Evolutionary conservation across 495 filamentous ascomycete genomes (phyloP), one percentile per base, ranked within the genome.

Genomic region (Antarctomyces pellizariae): DNA sequence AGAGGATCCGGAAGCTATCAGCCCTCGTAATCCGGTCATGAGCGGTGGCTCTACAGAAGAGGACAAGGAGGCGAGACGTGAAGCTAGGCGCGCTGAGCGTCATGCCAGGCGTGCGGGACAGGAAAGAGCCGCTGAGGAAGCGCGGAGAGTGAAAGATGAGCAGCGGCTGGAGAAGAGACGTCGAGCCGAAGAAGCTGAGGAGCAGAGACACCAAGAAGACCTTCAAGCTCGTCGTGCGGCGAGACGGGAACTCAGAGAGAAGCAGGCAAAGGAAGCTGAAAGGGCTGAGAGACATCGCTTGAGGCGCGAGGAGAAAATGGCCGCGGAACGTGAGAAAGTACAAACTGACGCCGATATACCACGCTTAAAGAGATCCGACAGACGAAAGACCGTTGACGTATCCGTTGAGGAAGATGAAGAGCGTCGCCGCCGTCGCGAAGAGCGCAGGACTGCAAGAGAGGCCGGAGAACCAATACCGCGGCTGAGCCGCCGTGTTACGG

Each of bases 51-150:
- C 40, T 13, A 20, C 48, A 0, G 60, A 62, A 14, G 45, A 49
- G 14, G 57, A 66, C 14, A 54, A 56, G 10, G 61, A 66, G 34
- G 59, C 56, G 6, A 56, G 58, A 19, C 57, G 59, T 7, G 60
- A 53, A 2, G 58, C 57, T 20, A 50, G 59, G 14, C 55, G 52
- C 23, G 50, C 53, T n/a, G 50, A 46, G 18, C 48, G 46, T 17
- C 48, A 47, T 3, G 56, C 59, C 22, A 52, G 58, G 22, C 16
- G 30, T 14, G 41, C 36, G 21, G 41, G 38, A 18, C 29, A 31
- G 14, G 41, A 44, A 22, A 45, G 41, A 23, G 50, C 50, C 4
- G 56, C 53, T 10, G 60, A 61, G 27, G 55, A 61, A 60, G 36
- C 56, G 56, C 43, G 34, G 52, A n/a, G 50, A 48, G 23, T 58